Evolutionary conservation across 306 rosid species (phyloP).

Genomic region (Lathyrus sativus): DNA sequence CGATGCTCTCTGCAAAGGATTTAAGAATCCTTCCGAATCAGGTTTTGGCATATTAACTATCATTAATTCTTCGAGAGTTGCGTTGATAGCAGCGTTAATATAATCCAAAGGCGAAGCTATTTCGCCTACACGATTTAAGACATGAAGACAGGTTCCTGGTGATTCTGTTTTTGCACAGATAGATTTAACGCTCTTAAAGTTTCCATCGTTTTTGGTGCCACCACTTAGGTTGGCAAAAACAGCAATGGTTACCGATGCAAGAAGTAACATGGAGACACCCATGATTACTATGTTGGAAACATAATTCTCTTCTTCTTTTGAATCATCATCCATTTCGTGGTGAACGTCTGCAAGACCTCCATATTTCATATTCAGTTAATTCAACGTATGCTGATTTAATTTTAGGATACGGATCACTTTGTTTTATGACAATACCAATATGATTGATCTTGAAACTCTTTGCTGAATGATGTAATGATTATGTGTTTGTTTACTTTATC

Average conservation of each 20-base stretch:
- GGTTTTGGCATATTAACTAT: conserved; percentile 1
- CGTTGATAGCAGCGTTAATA: conserved; percentile 9
- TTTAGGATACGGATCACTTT: background rate
- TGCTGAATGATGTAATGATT: background rate
- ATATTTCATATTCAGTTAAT: background rate
- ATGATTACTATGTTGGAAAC: conserved; percentile 34
- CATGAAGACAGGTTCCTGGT: background rate
- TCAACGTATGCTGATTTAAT: background rate
- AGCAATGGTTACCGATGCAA: conserved; percentile 25
- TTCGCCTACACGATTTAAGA: conserved; percentile 28
- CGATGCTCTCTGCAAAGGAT: conserved; percentile 2
- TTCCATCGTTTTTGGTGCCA: background rate
- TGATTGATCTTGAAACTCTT: background rate
- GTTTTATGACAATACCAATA: background rate
- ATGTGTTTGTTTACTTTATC: background rate
- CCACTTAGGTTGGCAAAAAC: background rate
- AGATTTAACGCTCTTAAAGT: background rate
- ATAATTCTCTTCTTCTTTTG: background rate
- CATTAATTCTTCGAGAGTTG: conserved; percentile 27
- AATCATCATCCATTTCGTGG: conserved; percentile 7
- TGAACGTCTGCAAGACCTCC: background rate
- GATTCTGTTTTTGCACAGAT: conserved; percentile 24
- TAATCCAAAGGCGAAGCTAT: background rate
- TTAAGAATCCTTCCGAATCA: background rate
- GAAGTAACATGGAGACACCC: conserved; percentile 25